A percentile compares a stretch with the other conserved stretches of the same genome.
These are phyloP conservation scores for Cryptococcus amylolentus DNA, from an alignment of 1,284 basidiomycete genomes.

Conservation along the genomic window DNA sequence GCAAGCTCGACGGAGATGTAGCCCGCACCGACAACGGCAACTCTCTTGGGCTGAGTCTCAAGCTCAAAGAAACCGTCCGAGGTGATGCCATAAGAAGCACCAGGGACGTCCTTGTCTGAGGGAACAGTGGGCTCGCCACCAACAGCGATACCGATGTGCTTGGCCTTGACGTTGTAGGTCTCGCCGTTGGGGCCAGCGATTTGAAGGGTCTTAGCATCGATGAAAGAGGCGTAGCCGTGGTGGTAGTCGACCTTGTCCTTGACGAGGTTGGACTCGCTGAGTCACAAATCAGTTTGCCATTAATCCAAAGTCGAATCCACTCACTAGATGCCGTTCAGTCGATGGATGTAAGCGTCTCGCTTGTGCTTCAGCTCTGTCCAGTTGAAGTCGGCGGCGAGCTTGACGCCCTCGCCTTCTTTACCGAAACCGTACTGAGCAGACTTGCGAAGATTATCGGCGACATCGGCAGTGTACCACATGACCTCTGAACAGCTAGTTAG, in stretches of 20 bases:
- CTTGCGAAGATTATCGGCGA: conserved; percentile 76
- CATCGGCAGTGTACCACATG: conserved; percentile 75
- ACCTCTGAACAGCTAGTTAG: background rate
- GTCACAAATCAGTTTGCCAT: conserved; percentile 1
- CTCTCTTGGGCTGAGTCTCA: conserved; percentile 82
- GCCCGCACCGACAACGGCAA: conserved; percentile 91
- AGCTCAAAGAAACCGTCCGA: conserved; percentile 97
- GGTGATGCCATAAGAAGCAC: conserved; percentile 81
- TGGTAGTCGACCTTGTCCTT: conserved; percentile 89
- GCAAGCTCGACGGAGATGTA: conserved; percentile 97
- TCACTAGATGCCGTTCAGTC: conserved; percentile 84
- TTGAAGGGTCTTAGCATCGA: conserved; percentile 63
- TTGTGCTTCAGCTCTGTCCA: conserved; percentile 90
- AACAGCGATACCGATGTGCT: conserved; percentile 77
- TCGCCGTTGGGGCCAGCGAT: conserved; percentile 61
- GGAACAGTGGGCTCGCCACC: conserved; percentile 83
- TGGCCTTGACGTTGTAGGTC: conserved; percentile 66
- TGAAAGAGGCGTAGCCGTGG: conserved; percentile 71
- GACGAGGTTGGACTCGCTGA: conserved; percentile 69
- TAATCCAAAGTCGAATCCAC: conserved; percentile 20
- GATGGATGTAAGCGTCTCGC: conserved; percentile 90
- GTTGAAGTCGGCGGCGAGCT: conserved; percentile 64
- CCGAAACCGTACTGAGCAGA: conserved; percentile 73
- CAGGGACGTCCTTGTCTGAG: conserved; percentile 75
- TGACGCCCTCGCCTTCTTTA: conserved; percentile 51